A percentile compares a stretch with the other conserved stretches of the same genome.
Conservation (phyloP, 306 rosid genomes). For the Prunus padus region DNA sequence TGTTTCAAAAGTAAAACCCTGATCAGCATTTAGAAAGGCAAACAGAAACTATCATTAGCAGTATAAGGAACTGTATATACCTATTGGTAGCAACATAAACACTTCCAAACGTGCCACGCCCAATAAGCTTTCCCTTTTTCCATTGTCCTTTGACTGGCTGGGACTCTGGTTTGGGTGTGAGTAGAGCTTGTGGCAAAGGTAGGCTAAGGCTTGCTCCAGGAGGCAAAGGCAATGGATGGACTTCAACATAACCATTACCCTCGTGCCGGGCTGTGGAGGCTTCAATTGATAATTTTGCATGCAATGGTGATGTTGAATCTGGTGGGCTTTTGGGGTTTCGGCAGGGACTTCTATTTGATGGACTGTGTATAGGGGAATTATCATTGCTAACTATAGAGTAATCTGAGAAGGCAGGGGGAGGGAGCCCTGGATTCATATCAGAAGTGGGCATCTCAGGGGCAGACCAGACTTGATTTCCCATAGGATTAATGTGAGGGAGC, state of each 20-base stretch:
- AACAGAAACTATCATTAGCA: constrained; percentile 22
- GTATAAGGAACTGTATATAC: constrained; percentile 34
- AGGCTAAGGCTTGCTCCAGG: constrained; percentile 49
- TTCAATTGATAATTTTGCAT: constrained; percentile 38
- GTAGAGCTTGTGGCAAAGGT: constrained; percentile 9
- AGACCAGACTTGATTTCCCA: constrained; percentile 68
- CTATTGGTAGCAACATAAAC: constrained; percentile 90
- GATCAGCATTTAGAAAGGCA: constrained; percentile 19
- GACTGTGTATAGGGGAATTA: constrained; percentile 66
- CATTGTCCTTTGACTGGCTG: constrained; percentile 69
- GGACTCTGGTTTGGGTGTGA: constrained; percentile 45
- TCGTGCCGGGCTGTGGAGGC: constrained; percentile 46
- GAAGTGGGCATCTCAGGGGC: constrained; percentile 65
- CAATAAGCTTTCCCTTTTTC: constrained; percentile 95
- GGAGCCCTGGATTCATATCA: constrained; percentile 23
- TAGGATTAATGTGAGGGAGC: constrained; percentile 42
- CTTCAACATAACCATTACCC: constrained; percentile 34
- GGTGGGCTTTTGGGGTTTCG: constrained; percentile 45
- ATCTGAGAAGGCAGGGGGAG: constrained; percentile 57
- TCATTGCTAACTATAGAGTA: constrained; percentile 38
- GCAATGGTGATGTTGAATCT: constrained; percentile 52
- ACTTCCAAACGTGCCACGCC: constrained; percentile 98
- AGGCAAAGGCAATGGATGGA: constrained; percentile 93
- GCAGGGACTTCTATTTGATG: constrained; percentile 42
- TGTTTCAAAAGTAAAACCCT: constrained; percentile 19